A percentile compares a stretch with the other conserved stretches of the same genome.
phyloP scores from a whole-genome alignment of 2,329 filamentous ascomycete genomes.

The Botrytis medusae region DNA sequence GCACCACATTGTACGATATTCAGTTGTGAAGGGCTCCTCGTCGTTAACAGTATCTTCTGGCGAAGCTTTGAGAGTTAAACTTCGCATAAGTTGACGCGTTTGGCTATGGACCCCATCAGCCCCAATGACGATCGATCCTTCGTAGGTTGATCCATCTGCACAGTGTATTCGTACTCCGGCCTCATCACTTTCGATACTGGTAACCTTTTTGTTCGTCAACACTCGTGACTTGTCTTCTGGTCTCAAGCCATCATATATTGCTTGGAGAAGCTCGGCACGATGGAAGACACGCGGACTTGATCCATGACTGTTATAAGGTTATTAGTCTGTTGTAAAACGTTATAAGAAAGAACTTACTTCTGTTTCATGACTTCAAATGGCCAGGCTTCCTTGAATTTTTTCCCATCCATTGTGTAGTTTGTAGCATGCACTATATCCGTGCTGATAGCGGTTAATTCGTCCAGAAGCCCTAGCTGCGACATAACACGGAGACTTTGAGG shows the following conservation, averaged over 20 bases:
- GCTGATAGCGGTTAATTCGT: constrained; percentile 1
- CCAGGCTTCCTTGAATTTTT: background rate
- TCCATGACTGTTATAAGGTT: constrained; percentile 13
- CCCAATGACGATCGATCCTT: constrained; percentile 28
- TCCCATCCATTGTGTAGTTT: background rate
- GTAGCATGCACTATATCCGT: background rate
- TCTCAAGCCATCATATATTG: constrained; percentile 7
- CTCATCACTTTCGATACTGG: constrained; percentile 19
- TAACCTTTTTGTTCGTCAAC: constrained; percentile 4
- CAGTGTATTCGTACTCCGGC: constrained; percentile 22
- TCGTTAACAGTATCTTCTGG: no score
- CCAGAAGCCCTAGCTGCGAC: constrained; percentile 47
- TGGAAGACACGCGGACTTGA: background rate
- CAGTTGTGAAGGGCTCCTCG: no score
- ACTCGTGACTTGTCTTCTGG: constrained; percentile 12
- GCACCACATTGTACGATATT: no score
- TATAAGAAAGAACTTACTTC: background rate
- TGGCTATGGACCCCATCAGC: constrained; percentile 28
- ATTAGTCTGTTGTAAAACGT: background rate
- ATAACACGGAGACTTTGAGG: constrained; percentile 47
- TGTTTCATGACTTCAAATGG: background rate
- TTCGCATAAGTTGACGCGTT: constrained; percentile 18
- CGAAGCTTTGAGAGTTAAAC: background rate
- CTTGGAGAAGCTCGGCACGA: constrained; percentile 10
- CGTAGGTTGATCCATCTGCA: constrained; percentile 22